These are phyloP conservation scores for Cladosporium sp. DNA, from an alignment of 2,329 filamentous ascomycete genomes.

Conservation along the genomic window DNA sequence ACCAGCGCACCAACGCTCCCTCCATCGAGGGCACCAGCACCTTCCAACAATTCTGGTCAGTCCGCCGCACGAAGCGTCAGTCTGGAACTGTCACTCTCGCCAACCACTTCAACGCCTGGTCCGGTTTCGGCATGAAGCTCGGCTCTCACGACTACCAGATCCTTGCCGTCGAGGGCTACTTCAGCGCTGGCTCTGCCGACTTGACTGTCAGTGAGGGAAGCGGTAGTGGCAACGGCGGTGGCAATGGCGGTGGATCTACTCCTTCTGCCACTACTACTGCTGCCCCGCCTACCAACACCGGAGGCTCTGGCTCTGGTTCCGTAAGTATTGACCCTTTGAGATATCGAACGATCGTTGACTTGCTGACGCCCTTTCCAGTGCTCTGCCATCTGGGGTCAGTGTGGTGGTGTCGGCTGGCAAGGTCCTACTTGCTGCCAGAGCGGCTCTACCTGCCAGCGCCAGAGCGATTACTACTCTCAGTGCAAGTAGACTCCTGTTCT, in stretches of 20 bases:
- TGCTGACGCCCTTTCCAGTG: not conserved
- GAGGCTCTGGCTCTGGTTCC: not conserved
- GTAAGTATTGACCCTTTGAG: not conserved
- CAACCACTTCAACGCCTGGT: constrained; percentile 28
- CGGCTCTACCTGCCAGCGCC: constrained; percentile 19
- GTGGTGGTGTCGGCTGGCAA: constrained; percentile 16
- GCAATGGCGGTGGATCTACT: not conserved
- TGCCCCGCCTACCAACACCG: not conserved
- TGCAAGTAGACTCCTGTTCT: constrained; percentile 11
- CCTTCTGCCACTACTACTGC: not conserved
- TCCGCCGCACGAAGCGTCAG: constrained; percentile 33
- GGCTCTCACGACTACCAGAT: constrained; percentile 38
- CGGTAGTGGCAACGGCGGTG: not conserved
- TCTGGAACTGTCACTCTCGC: constrained; percentile 24
- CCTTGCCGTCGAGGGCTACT: constrained; percentile 41
- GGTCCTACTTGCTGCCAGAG: constrained; percentile 22
- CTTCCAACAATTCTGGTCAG: constrained; percentile 42
- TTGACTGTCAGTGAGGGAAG: constrained; percentile 31
- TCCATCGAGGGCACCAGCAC: constrained; percentile 39
- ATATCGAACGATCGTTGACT: not conserved
- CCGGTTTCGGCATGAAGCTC: constrained; percentile 22
- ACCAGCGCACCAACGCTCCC: constrained; percentile 38
- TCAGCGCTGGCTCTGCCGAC: constrained; percentile 36
- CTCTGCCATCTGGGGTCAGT: constrained; percentile 11
- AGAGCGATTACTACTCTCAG: constrained; percentile 23